Evolutionary conservation across 208 protist genomes (phyloP), one percentile per base, ranked within the genome.

Genomic region (Leishmania major): DNA sequence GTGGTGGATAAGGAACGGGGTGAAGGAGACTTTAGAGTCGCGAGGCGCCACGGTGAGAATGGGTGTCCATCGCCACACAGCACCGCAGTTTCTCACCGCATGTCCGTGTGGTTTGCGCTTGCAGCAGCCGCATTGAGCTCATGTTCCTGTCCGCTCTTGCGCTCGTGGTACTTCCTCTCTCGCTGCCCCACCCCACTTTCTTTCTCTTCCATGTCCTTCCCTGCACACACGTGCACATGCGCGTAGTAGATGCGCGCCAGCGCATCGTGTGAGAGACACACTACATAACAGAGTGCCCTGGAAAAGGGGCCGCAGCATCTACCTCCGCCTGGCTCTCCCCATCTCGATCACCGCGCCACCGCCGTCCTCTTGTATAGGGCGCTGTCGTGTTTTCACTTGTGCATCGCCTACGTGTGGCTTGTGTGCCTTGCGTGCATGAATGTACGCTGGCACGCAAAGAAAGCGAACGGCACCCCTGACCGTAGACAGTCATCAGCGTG

Each of bases 111-210:
- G 51, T 13, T 55, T 5, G 51, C 51, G 51, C 51, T 22, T 22
- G 15, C 51, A 0, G 51, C 51, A 37, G 60, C n/a, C 11, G 17
- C 37, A 22, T 8, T 45, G 5, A 2, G 35, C n/a, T 72, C 10
- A 28, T 83, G 70, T 79, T 25, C 28, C 67, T 62, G 25, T 69
- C 45, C 59, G 2, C 71, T 71, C 59, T 35, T 51, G n/a, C 17
- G 40, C 62, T 11, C 76, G 64, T 78, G 37, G 35, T 83, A 83
- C 73, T 60, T 51, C 6, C 45, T 64, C 22, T 71, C 40, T 57
- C 51, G 45, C 45, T 49, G 45, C 45, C 45, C 45, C 45, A 11
- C 45, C 45, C 47, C n/a, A 40, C 72, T 25, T 37, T 47, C 72
- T 15, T 31, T 22, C 43, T 72, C 47, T 8, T 40, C 45, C 43